Base-by-base conservation (phyloP, 2,329 filamentous ascomycete genomes). In the Paecilomyces sp. region DNA sequence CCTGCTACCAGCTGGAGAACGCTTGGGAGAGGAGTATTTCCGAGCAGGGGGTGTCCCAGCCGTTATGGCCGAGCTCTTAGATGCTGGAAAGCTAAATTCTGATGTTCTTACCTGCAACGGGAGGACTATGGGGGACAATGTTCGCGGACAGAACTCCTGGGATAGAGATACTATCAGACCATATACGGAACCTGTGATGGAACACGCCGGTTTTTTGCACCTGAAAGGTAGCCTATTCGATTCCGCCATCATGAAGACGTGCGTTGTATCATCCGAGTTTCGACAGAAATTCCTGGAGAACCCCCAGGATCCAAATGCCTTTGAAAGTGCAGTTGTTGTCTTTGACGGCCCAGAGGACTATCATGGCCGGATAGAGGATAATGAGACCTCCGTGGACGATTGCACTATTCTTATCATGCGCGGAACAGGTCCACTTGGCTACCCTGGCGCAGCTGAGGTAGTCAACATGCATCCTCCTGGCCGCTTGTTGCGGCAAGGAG, bases 191-290 rank as follows among this genome's bases (percentile, higher is more conserved):
- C 82, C 82, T 0, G 69, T 84, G 55, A 79, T 79, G 67, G 65
- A 69, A 11, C 74, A 82, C 61, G 82, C 81, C 1, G 82, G 81
- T 0, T 84, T 84, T 67, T 64, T 80, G 25, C 80, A 82, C 63
- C 70, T 82, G 30, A 75, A 68, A 51, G 80, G 80, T 15, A 80
- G 69, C 24, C 68, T 82, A 15, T 82, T 82, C 64, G 73, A 81
- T 58, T 81, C 79, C 3, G 80, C 80, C 24, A 81, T 82, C 60
- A 81, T 82, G 79, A 82, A 82, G 66, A 81, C 78, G 1, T 81
- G 77, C 8, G 79, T 80, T 31, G 80, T 82, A 52, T 80, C 78
- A 3, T 66, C 73, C 2, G 74, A 72, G 47, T 82, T 82, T 67
- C 71, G 75, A 9, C 63, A 74, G 41, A 68, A 71, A n/a, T 82